Evolutionary conservation across 1,139 yeast species (phyloP).

Genomic region (Lodderomyces pseudojiufengensis): DNA sequence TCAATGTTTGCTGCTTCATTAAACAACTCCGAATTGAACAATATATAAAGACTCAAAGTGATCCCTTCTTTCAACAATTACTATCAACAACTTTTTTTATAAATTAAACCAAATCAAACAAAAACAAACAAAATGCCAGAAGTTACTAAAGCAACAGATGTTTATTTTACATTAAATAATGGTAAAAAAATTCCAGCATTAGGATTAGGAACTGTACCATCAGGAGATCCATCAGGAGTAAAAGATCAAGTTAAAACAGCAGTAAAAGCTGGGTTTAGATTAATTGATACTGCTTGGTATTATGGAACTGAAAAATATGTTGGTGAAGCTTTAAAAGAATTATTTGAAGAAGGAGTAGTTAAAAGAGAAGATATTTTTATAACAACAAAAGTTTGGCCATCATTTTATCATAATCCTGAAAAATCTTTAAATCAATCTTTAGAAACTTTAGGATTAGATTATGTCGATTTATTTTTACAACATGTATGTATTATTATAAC

Average conservation of each 20-base stretch:
- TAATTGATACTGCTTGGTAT: constrained; percentile 43
- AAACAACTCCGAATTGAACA: too few species aligned
- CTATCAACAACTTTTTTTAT: too few species aligned
- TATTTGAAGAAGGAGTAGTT: constrained; percentile 44
- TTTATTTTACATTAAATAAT: constrained; percentile 24
- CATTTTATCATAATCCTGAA: constrained; percentile 35
- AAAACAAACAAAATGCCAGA: too few species aligned
- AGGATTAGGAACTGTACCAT: constrained; percentile 39
- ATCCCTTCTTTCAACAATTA: too few species aligned
- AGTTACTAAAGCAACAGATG: constrained; percentile 19
- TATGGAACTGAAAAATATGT: constrained; percentile 50
- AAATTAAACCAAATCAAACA: too few species aligned
- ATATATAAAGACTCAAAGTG: too few species aligned
- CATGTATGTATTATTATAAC: too few species aligned
- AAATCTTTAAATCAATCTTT: constrained; percentile 36
- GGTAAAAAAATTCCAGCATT: constrained; percentile 36
- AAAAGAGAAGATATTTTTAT: constrained; percentile 57
- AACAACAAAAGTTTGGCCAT: constrained; percentile 61
- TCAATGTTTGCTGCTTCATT: too few species aligned
- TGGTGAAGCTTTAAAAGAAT: constrained; percentile 49
- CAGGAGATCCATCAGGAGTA: constrained; percentile 30
- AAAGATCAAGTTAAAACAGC: constrained; percentile 38
- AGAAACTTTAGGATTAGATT: constrained; percentile 45
- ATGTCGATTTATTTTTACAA: constrained; percentile 55
- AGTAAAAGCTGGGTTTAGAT: constrained; percentile 39